Evolutionary conservation across 805 yeast genomes (phyloP).

Genomic region (Candida ovalis): DNA sequence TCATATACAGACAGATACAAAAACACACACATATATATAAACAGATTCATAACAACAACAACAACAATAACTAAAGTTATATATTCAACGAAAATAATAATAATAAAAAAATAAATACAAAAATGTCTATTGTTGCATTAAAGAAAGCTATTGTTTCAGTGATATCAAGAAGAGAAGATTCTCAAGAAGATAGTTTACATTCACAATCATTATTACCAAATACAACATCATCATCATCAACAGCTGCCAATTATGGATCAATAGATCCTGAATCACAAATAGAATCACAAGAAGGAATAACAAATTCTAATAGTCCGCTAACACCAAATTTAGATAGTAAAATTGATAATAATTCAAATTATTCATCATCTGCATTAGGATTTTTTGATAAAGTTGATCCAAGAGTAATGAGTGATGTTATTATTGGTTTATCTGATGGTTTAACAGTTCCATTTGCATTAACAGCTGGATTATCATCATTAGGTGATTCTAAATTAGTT

Average conservation of each 20-base stretch:
- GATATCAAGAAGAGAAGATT: not conserved
- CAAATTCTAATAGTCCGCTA: not conserved
- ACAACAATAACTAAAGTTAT: not conserved
- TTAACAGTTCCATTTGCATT: conserved; percentile 98
- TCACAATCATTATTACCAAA: not conserved
- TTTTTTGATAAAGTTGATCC: conserved; percentile 68
- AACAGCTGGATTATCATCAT: conserved; percentile 90
- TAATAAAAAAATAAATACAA: not conserved
- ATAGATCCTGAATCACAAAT: conserved; percentile 9
- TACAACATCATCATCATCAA: not conserved
- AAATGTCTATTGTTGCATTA: conserved; percentile 16
- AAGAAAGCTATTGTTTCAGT: conserved; percentile 8
- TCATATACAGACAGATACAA: no score
- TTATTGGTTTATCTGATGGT: conserved; percentile 93
- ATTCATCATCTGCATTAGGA: conserved; percentile 3
- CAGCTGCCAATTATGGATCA: conserved; percentile 14
- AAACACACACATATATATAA: no score
- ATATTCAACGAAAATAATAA: not conserved
- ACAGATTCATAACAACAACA: no score
- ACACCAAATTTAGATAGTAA: conserved; percentile 2
- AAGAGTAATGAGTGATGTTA: conserved; percentile 87
- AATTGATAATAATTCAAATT: conserved; percentile 3
- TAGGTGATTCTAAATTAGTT: conserved; percentile 86
- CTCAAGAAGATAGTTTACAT: not conserved
- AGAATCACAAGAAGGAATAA: conserved; percentile 2